Evolutionary conservation across 805 yeast species (phyloP).

Genomic region (Lipomyces kockii): DNA sequence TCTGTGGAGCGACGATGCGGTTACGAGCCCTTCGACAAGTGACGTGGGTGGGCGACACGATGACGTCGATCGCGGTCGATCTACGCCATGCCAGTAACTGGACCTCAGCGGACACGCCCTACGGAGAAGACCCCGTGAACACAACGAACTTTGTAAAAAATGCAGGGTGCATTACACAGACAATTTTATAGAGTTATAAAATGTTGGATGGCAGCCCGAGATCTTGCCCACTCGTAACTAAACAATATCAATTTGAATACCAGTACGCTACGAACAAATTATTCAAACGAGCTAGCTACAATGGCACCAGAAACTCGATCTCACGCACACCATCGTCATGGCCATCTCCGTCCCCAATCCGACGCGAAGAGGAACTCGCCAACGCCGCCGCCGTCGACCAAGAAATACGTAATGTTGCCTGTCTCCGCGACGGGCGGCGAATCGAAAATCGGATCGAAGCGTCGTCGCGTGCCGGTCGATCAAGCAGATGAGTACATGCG

Average conservation of each 20-base stretch:
- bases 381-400: slow-evolving; percentile 1
- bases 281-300: neutral
- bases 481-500: slow-evolving; percentile 11
- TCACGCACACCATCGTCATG: neutral
- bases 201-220: neutral
- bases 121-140: neutral
- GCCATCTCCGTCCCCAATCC: slow-evolving; percentile 7
- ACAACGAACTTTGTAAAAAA: neutral
- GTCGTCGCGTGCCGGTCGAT: slow-evolving; percentile 11
- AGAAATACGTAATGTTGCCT: slow-evolving; percentile 3
- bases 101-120: too few relatives aligned
- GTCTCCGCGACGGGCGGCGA: neutral
- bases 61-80: too few relatives aligned
- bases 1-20: too few relatives aligned
- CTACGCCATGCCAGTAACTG: too few relatives aligned
- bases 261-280: neutral
- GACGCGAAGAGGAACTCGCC: slow-evolving; percentile 9
- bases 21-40: too few relatives aligned
- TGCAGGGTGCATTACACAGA: neutral
- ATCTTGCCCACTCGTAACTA: neutral
- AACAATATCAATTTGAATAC: neutral
- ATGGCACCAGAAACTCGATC: slow-evolving; percentile 1
- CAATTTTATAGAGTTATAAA: too few relatives aligned
- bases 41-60: too few relatives aligned
- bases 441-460: slow-evolving; percentile 5